A percentile compares a stretch with the other conserved stretches of the same genome.
Evolutionary conservation across 192 early-diverging fungal species (phyloP).

Genomic region (Mortierella hygrophila): DNA sequence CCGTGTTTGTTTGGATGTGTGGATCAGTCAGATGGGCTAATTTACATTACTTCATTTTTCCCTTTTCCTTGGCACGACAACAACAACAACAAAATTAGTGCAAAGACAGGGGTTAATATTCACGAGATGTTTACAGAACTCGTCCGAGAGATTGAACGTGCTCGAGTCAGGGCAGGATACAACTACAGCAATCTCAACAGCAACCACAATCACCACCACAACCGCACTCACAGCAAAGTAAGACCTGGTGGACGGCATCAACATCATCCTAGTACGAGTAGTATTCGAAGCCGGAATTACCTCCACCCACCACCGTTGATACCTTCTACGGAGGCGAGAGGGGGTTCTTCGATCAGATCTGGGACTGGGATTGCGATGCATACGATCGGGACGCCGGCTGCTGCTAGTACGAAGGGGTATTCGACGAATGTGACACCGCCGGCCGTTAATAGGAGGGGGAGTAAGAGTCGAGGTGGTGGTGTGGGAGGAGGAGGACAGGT

Average conservation of each 20-base stretch:
- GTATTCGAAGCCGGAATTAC: not conserved
- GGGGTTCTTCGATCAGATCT: not conserved
- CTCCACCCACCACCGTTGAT: not conserved
- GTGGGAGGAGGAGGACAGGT: not conserved
- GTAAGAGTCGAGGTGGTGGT: not conserved
- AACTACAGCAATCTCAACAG: not conserved
- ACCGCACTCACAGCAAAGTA: not conserved
- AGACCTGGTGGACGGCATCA: not conserved
- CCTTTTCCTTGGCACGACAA: not conserved
- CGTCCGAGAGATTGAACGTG: slow-evolving; percentile 32
- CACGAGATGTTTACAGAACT: slow-evolving; percentile 37
- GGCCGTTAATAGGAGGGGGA: not conserved
- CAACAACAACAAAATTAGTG: slow-evolving; percentile 9
- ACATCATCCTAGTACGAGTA: not conserved
- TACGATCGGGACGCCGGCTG: not conserved
- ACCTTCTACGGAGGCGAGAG: not conserved
- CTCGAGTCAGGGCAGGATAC: not conserved
- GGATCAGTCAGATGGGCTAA: not conserved
- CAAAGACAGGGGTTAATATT: slow-evolving; percentile 41
- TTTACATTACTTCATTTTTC: not conserved
- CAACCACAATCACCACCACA: not conserved
- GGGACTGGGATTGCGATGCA: not conserved
- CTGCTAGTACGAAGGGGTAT: not conserved
- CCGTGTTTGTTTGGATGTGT: not conserved
- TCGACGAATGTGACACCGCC: slow-evolving; percentile 19